Evolutionary conservation across 2,329 filamentous ascomycete genomes (phyloP).

Genomic region (Trichoderma atrobrunneum): DNA sequence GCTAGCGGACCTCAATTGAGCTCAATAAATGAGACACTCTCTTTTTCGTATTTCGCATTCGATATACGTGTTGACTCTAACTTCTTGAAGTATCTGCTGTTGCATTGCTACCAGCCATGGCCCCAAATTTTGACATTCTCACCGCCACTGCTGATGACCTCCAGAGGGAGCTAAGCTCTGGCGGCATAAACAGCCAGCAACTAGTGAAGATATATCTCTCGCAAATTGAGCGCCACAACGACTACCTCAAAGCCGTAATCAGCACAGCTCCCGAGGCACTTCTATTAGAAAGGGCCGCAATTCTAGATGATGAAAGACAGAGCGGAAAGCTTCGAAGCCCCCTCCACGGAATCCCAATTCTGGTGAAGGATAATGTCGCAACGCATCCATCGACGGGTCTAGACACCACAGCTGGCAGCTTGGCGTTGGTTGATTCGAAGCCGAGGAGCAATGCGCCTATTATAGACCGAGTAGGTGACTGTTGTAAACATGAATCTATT

Average conservation of each 20-base stretch:
- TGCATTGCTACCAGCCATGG: neutral
- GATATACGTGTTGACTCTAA: neutral
- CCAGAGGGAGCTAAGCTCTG: neutral
- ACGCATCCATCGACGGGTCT: slow-evolving; percentile 17
- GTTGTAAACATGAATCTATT: rapidly evolving
- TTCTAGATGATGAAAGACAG: slow-evolving; percentile 21
- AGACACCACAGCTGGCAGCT: slow-evolving; percentile 20
- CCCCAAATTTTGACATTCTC: neutral
- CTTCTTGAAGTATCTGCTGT: too few relatives aligned
- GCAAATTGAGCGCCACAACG: slow-evolving; percentile 19
- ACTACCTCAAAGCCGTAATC: slow-evolving; percentile 21
- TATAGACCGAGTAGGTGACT: neutral
- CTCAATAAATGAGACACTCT: neutral
- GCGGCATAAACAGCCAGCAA: slow-evolving; percentile 17
- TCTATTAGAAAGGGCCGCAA: slow-evolving; percentile 2
- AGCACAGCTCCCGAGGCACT: slow-evolving; percentile 4
- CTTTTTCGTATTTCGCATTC: neutral
- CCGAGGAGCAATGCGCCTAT: slow-evolving; percentile 19
- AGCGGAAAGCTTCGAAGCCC: slow-evolving; percentile 18
- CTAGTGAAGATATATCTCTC: slow-evolving; percentile 21
- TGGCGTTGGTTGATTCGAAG: slow-evolving; percentile 20
- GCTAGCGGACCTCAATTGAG: neutral
- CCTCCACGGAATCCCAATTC: slow-evolving; percentile 24
- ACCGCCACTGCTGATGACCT: slow-evolving; percentile 6
- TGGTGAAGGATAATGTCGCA: slow-evolving; percentile 22